Conservation (phyloP, 306 rosid genomes). For the Coriaria nepalensis region DNA sequence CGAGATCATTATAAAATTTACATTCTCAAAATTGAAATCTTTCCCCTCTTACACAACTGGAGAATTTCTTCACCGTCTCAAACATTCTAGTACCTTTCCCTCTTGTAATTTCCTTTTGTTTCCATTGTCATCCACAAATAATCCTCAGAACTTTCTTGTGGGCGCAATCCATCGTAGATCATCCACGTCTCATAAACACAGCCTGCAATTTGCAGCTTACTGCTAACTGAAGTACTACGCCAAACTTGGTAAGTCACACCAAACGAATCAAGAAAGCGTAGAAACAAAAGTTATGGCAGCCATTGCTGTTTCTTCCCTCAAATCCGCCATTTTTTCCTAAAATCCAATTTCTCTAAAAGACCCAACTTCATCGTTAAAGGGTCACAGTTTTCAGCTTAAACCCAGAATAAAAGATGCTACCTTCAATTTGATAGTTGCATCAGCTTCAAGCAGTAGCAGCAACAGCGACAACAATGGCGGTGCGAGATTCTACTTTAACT, state of each 20-base stretch:
- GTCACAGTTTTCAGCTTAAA: slow-evolving; percentile 27
- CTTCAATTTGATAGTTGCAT: slow-evolving; percentile 40
- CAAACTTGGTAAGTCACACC: slow-evolving; percentile 1
- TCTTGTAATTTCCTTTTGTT: background rate
- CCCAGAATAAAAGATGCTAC: slow-evolving; percentile 29
- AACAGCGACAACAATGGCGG: slow-evolving; percentile 16
- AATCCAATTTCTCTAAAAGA: slow-evolving; percentile 30
- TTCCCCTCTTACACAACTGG: no score
- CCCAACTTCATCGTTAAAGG: slow-evolving; percentile 39
- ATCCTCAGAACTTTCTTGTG: slow-evolving; percentile 14
- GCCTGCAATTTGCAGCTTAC: slow-evolving; percentile 25
- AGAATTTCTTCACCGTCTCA: no score
- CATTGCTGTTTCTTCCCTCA: slow-evolving; percentile 41
- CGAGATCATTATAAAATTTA: no score
- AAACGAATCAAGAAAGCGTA: slow-evolving; percentile 1
- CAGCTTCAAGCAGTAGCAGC: slow-evolving; percentile 20
- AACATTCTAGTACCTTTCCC: no score
- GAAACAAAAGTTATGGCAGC: slow-evolving; percentile 35
- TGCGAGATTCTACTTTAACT: slow-evolving; percentile 81
- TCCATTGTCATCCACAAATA: slow-evolving; percentile 26
- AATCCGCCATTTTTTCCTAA: slow-evolving; percentile 36
- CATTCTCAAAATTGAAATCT: no score
- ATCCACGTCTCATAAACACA: slow-evolving; percentile 65
- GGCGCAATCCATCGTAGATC: slow-evolving; percentile 19
- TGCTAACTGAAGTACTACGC: slow-evolving; percentile 7